Evolutionary conservation across 345 rosid species (phyloP).

Genomic region (Punica granatum): DNA sequence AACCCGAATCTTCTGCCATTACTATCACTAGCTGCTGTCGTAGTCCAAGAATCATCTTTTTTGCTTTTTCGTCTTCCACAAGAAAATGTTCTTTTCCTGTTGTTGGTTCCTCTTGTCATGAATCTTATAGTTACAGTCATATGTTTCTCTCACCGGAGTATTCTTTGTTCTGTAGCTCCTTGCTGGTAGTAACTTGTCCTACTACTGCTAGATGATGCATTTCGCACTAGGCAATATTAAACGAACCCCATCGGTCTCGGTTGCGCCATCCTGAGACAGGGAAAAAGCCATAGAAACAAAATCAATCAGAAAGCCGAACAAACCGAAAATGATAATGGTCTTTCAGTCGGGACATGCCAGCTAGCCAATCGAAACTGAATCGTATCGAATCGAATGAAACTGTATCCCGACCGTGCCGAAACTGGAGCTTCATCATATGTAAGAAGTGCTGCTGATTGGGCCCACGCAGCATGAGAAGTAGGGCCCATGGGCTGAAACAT

Average conservation of each 20-base stretch:
- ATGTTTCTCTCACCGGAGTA: neutral
- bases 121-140: neutral
- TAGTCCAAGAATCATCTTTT: neutral
- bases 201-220: neutral
- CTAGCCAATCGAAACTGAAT: no score
- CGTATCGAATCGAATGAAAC: no score
- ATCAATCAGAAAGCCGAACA: no score
- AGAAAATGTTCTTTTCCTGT: neutral
- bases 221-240: neutral
- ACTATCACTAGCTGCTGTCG: neutral
- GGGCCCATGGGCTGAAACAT: neutral
- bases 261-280: no score
- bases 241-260: no score
- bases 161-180: neutral
- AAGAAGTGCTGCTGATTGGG: neutral
- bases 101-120: constrained; percentile 1
- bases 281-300: no score
- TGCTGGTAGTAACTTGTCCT: neutral
- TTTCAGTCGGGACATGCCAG: no score
- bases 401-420: no score
- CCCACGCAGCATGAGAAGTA: neutral
- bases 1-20: neutral
- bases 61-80: neutral
- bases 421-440: no score
- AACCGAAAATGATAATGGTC: no score